These are phyloP conservation scores for Cyclotella atomus DNA, from an alignment of 108 stramenopile species.

Conservation along the genomic window DNA sequence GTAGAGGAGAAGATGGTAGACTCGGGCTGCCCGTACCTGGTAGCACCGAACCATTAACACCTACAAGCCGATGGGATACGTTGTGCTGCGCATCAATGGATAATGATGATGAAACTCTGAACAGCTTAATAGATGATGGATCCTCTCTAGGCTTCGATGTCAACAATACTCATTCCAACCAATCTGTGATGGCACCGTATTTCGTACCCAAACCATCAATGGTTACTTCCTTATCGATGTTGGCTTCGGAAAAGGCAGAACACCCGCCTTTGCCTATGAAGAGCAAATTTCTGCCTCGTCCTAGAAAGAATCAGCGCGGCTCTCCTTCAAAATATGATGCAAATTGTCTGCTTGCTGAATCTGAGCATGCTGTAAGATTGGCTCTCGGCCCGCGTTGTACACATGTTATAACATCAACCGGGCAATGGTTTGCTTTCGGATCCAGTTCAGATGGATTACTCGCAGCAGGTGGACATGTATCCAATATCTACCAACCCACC, in stretches of 20 bases:
- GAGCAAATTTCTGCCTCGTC: constrained; percentile 22
- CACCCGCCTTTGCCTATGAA: constrained; percentile 19
- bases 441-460: constrained; percentile 75
- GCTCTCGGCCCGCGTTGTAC: constrained; percentile 74
- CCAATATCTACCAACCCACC: constrained; percentile 39
- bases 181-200: not conserved
- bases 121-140: constrained; percentile 1
- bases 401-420: constrained; percentile 67
- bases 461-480: constrained; percentile 50
- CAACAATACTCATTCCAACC: not conserved
- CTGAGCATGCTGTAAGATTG: constrained; percentile 58
- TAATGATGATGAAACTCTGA: constrained; percentile 6
- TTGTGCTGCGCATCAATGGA: constrained; percentile 10
- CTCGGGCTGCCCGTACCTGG: constrained; percentile 43
- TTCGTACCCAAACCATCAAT: constrained; percentile 16
- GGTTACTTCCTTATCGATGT: constrained; percentile 22
- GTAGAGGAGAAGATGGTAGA: constrained; percentile 68
- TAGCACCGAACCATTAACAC: not conserved
- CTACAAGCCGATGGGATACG: constrained; percentile 13
- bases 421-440: constrained; percentile 70
- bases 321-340: not conserved
- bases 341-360: constrained; percentile 15
- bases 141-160: not conserved
- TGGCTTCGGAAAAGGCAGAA: not conserved
- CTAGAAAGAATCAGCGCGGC: constrained; percentile 9